Conservation (phyloP, 2,329 filamentous ascomycete species). For the Hymenoscyphus fraxineus region DNA sequence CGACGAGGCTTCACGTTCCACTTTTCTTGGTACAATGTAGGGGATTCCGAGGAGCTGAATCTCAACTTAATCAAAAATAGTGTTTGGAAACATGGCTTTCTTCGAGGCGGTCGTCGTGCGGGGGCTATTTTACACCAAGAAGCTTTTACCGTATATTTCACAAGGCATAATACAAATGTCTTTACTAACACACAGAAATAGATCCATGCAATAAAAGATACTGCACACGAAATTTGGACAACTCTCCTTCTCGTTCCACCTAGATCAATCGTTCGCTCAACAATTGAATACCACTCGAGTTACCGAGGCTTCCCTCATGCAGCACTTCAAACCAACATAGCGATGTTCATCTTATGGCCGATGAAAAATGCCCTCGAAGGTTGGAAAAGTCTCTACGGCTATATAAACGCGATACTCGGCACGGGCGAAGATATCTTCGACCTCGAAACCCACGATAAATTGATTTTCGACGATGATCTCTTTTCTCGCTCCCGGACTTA, state of each 20-base stretch:
- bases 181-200: not conserved
- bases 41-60: not conserved
- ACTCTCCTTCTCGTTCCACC: not conserved
- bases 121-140: not conserved
- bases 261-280: not conserved
- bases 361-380: slow-evolving; percentile 10
- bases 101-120: not conserved
- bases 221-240: not conserved
- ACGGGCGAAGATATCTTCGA: slow-evolving; percentile 24
- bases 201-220: not conserved
- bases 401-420: slow-evolving; percentile 26
- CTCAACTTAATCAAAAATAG: not conserved
- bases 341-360: not conserved
- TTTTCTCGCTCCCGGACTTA: slow-evolving; percentile 30
- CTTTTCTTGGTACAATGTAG: not conserved
- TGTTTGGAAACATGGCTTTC: not conserved
- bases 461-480: slow-evolving; percentile 29
- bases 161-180: not conserved
- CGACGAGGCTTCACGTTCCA: not conserved
- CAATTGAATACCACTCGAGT: not conserved
- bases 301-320: not conserved
- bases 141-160: not conserved
- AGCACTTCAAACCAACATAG: not conserved
- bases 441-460: slow-evolving; percentile 26
- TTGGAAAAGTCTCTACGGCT: slow-evolving; percentile 23